Conservation (phyloP, 768 basidiomycete species). For the Boletus reticuloceps region DNA sequence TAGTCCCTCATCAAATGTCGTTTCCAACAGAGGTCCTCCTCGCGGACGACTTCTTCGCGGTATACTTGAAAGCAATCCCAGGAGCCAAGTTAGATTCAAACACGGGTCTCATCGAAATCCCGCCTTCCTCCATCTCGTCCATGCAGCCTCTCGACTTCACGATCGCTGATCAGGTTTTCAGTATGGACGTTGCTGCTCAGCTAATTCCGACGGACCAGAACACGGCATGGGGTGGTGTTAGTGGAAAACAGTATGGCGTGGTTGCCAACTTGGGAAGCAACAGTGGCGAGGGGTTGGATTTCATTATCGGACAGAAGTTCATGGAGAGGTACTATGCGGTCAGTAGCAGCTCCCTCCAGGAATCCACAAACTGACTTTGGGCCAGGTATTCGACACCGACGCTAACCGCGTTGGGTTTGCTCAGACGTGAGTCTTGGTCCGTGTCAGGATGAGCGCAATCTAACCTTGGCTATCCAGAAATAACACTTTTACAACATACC, state of each 20-base stretch:
- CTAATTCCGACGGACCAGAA: constrained; percentile 18
- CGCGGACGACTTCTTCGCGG: constrained; percentile 18
- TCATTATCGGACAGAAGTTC: neutral
- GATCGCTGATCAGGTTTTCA: constrained; percentile 6
- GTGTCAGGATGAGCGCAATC: neutral
- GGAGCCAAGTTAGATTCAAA: constrained; percentile 3
- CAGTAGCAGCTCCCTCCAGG: neutral
- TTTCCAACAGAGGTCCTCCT: constrained; percentile 17
- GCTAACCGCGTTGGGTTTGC: constrained; percentile 19
- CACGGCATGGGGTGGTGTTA: constrained; percentile 6
- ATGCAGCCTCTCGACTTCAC: constrained; percentile 18
- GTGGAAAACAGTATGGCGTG: constrained; percentile 11
- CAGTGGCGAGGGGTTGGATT: neutral
- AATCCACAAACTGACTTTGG: neutral
- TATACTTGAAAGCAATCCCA: constrained; percentile 16
- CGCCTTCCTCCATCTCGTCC: constrained; percentile 3
- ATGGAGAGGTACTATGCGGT: constrained; percentile 10
- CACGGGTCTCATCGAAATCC: constrained; percentile 19
- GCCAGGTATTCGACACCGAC: constrained; percentile 23
- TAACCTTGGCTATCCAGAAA: constrained; percentile 10
- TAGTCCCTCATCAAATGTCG: neutral
- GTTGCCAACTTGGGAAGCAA: neutral
- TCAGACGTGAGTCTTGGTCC: constrained; percentile 18
- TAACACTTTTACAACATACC: constrained; percentile 15
- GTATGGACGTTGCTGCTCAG: constrained; percentile 22